Evolutionary conservation across 2,329 filamentous ascomycete genomes (phyloP).

Genomic region (Talaromyces sp.): DNA sequence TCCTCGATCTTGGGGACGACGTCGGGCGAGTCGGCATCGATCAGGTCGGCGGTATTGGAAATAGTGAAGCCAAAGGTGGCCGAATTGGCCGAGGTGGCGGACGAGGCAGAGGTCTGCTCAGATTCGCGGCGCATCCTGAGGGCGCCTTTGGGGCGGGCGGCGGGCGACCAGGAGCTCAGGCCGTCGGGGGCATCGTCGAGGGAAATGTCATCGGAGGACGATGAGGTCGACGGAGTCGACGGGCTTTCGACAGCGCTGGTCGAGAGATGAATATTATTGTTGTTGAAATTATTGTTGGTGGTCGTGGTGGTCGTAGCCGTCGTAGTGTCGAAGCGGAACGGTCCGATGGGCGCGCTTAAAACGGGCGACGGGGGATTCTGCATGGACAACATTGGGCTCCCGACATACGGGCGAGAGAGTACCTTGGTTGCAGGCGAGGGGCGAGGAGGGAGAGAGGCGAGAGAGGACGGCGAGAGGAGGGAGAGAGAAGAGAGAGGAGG

Average conservation of each 20-base stretch:
- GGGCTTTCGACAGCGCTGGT: constrained; percentile 18
- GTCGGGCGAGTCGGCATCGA: constrained; percentile 18
- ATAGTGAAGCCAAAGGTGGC: constrained; percentile 11
- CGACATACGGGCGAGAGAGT: constrained; percentile 5
- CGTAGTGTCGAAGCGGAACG: constrained; percentile 15
- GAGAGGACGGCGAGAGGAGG: background rate
- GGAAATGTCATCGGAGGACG: constrained; percentile 23
- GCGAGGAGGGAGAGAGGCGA: background rate
- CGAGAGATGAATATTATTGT: constrained; percentile 12
- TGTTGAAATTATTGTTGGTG: constrained; percentile 11
- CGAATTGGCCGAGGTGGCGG: constrained; percentile 21
- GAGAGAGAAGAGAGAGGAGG: background rate
- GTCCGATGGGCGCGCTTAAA: constrained; percentile 10
- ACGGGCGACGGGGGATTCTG: constrained; percentile 19
- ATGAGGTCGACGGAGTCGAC: background rate
- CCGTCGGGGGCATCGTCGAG: constrained; percentile 30
- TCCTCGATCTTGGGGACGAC: constrained; percentile 52
- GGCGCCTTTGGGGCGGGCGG: constrained; percentile 12
- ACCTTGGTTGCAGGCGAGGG: background rate
- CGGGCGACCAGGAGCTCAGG: constrained; percentile 10
- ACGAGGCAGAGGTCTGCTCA: constrained; percentile 17
- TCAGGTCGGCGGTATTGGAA: background rate
- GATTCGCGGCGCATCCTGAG: constrained; percentile 12
- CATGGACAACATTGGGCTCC: constrained; percentile 35
- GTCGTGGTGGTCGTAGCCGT: constrained; percentile 10